phyloP scores from a whole-genome alignment of 2,329 filamentous ascomycete species.

The Trichoderma aggressivum region DNA sequence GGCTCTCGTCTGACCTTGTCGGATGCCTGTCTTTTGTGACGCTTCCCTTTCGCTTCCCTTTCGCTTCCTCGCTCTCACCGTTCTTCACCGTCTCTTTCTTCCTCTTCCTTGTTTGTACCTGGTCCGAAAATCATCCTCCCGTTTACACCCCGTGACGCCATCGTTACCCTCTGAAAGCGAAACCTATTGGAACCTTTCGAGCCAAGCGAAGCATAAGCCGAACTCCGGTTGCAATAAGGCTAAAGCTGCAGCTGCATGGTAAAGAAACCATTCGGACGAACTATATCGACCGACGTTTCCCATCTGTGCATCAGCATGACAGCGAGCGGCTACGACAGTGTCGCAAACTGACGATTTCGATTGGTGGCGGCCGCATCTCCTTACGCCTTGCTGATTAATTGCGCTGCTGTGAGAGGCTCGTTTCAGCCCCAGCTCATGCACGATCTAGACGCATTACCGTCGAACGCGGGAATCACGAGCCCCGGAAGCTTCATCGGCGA shows the following conservation, averaged over 20 bases:
- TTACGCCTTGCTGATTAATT: constrained; percentile 35
- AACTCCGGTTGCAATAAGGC: not conserved
- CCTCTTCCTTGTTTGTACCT: not conserved
- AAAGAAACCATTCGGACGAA: not conserved
- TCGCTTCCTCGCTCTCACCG: no score
- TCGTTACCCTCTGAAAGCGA: not conserved
- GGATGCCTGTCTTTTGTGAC: not conserved
- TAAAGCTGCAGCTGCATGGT: constrained; percentile 6
- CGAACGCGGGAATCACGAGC: not conserved
- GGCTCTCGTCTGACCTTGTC: not conserved
- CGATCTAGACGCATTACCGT: constrained; percentile 2
- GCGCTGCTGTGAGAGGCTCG: constrained; percentile 32
- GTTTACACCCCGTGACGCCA: not conserved
- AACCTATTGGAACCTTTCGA: not conserved
- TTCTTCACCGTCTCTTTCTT: no score
- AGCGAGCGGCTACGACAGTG: not conserved
- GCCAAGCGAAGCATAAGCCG: not conserved
- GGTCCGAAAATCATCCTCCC: not conserved
- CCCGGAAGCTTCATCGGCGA: not conserved
- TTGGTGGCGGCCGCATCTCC: not conserved
- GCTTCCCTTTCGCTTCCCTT: not conserved
- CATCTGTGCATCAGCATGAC: not conserved
- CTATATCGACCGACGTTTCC: not conserved
- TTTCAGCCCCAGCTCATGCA: constrained; percentile 2
- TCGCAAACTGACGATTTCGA: not conserved